phyloP scores from a whole-genome alignment of 2,329 filamentous ascomycete species.

The Diaporthe batatas region DNA sequence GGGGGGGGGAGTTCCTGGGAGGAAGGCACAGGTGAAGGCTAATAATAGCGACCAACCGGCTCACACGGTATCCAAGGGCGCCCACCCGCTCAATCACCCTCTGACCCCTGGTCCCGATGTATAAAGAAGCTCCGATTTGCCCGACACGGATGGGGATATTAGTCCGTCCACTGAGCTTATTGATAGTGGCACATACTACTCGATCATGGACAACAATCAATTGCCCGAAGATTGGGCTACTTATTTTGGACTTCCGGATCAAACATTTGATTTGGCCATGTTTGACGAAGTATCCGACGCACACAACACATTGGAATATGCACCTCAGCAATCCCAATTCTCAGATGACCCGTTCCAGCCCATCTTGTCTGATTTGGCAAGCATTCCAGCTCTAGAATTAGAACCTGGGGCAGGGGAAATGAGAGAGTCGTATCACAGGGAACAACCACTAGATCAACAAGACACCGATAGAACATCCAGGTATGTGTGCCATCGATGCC shows the following conservation, averaged over 20 bases:
- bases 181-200: too few relatives aligned
- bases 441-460: not conserved
- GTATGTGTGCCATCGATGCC: not conserved
- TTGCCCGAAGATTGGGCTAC: not conserved
- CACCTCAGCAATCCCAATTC: not conserved
- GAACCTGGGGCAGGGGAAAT: not conserved
- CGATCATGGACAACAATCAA: not conserved
- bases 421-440: not conserved
- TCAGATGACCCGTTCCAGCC: not conserved
- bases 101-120: not conserved
- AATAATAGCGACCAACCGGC: conserved; percentile 2
- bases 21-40: not conserved
- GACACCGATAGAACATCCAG: not conserved
- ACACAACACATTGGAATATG: not conserved
- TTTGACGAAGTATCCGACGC: not conserved
- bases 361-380: not conserved
- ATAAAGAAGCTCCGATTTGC: not conserved
- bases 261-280: not conserved
- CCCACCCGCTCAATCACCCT: not conserved
- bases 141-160: not conserved
- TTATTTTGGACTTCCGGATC: not conserved
- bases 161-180: too few relatives aligned
- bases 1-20: too few relatives aligned
- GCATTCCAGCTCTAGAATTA: not conserved
- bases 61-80: not conserved